Evolutionary conservation across 116 monocot genomes (phyloP).

Genomic region (Papilionanthe hybrid): DNA sequence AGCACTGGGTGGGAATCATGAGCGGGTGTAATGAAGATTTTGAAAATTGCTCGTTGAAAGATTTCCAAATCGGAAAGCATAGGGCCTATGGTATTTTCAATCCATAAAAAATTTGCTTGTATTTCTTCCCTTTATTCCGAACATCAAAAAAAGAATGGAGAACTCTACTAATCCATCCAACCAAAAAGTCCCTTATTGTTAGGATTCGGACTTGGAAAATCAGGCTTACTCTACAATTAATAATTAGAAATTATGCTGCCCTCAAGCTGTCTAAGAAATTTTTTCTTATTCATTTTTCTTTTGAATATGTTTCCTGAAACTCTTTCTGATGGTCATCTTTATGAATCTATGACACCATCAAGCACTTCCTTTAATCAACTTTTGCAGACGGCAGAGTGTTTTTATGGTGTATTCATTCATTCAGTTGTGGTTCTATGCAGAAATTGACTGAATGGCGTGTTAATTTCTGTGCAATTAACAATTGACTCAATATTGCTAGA

Average conservation of each 20-base stretch:
- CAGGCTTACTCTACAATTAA: background rate
- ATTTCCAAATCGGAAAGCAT: too few relatives aligned
- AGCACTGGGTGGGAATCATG: too few relatives aligned
- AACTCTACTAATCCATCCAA: background rate
- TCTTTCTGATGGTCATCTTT: background rate
- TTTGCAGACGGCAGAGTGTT: too few relatives aligned
- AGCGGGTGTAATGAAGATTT: too few relatives aligned
- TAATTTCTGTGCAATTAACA: background rate
- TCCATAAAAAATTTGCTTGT: too few relatives aligned
- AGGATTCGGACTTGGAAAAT: background rate
- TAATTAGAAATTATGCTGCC: background rate
- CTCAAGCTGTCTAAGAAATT: too few relatives aligned
- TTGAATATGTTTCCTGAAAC: background rate
- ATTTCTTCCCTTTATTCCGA: too few relatives aligned
- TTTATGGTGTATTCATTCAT: background rate
- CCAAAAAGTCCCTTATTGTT: background rate
- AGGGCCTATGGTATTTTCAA: too few relatives aligned
- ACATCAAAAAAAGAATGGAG: background rate
- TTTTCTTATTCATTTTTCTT: background rate
- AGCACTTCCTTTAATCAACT: too few relatives aligned
- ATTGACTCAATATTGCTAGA: background rate
- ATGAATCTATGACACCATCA: too few relatives aligned
- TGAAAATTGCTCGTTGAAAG: too few relatives aligned
- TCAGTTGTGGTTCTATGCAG: background rate
- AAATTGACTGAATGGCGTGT: background rate